Evolutionary conservation across 1,284 basidiomycete species (phyloP).

Genomic region (Fomitiporia mediterranea): DNA sequence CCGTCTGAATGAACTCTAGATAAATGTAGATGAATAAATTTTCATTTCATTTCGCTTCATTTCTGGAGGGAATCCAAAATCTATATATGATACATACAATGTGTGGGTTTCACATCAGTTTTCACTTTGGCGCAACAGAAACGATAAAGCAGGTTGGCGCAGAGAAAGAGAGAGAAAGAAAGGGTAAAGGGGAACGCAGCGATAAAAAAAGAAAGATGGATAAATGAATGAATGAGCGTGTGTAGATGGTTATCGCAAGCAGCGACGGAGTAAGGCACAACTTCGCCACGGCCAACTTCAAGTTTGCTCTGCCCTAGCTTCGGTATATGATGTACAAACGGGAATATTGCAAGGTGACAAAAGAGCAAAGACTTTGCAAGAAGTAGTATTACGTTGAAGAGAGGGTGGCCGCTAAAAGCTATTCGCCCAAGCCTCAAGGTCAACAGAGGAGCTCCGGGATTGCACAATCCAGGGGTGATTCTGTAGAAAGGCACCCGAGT

Average conservation of each 20-base stretch:
- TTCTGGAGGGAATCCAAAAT: conserved; percentile 4
- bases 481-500: conserved; percentile 31
- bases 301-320: neutral
- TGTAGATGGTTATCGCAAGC: neutral
- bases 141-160: neutral
- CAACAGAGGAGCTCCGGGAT: conserved; percentile 44
- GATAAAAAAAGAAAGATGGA: neutral
- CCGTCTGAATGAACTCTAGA: too few relatives aligned
- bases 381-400: neutral
- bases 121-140: neutral
- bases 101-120: conserved; percentile 5
- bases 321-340: neutral
- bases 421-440: conserved; percentile 61
- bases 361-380: neutral
- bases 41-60: neutral
- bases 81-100: conserved; percentile 16
- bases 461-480: conserved; percentile 56
- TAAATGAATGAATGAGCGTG: too few relatives aligned
- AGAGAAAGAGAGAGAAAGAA: neutral
- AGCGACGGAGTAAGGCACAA: too few relatives aligned
- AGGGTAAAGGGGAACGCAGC: neutral
- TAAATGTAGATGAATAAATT: too few relatives aligned
- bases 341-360: neutral
- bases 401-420: conserved; percentile 39
- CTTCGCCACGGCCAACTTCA: neutral